These are phyloP conservation scores for Tulasnella sp. DNA, from an alignment of 768 basidiomycete genomes.

Conservation along the genomic window DNA sequence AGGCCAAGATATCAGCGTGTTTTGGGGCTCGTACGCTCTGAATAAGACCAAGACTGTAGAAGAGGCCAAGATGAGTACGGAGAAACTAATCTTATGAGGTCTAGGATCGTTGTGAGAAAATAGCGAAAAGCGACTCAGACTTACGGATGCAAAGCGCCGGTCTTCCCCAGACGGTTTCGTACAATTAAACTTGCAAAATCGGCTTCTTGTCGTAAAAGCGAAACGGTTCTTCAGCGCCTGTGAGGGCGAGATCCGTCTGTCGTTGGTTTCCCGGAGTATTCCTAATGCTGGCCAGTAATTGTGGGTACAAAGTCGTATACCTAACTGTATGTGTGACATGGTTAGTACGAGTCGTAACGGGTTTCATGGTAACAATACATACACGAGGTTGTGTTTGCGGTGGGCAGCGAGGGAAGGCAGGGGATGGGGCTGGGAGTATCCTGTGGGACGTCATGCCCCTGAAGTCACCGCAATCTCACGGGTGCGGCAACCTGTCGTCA, in stretches of 20 bases:
- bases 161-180: neutral
- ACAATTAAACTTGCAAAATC: neutral
- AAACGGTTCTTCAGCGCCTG: neutral
- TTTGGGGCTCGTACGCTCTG: neutral
- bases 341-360: neutral
- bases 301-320: neutral
- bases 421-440: neutral
- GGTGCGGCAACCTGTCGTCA: neutral
- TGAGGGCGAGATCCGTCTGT: neutral
- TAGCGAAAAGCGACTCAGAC: neutral
- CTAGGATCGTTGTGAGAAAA: conserved; percentile 11
- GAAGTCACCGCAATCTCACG: neutral
- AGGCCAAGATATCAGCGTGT: neutral
- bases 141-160: neutral
- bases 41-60: neutral
- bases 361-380: neutral
- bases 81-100: neutral
- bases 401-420: neutral
- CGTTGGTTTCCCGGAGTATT: conserved; percentile 5
- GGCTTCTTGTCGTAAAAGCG: neutral
- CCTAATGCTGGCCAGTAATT: neutral
- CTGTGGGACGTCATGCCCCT: neutral
- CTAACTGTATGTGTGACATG: neutral
- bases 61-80: neutral
- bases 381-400: neutral